Evolutionary conservation across 2,329 filamentous ascomycete species (phyloP).

Genomic region (Fulvia fulva): DNA sequence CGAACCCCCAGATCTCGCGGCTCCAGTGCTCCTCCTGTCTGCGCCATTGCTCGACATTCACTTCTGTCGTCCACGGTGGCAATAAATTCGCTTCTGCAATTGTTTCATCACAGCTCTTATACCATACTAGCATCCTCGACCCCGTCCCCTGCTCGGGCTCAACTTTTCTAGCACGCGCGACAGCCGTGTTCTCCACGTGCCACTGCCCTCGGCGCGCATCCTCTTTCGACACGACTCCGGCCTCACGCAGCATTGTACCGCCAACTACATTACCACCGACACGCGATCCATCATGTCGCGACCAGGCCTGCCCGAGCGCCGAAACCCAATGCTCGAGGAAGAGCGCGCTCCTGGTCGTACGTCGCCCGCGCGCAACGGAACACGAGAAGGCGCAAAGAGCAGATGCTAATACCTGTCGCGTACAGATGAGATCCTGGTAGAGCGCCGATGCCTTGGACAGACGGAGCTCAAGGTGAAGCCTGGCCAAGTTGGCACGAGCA

Average conservation of each 20-base stretch:
- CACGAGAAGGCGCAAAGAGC: constrained; percentile 3
- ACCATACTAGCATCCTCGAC: background rate
- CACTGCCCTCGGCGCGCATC: background rate
- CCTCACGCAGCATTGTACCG: background rate
- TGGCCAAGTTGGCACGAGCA: constrained; percentile 64
- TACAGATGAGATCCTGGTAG: constrained; percentile 58
- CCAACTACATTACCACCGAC: background rate
- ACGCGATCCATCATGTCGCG: constrained; percentile 19
- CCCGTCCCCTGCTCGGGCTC: too few species aligned
- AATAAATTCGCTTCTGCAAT: background rate
- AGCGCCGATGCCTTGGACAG: constrained; percentile 83
- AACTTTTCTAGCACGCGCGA: background rate
- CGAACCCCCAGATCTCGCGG: too few species aligned
- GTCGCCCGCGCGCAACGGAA: constrained; percentile 28
- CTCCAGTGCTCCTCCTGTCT: background rate
- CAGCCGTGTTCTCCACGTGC: background rate
- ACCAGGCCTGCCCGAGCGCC: constrained; percentile 52
- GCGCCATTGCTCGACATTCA: background rate
- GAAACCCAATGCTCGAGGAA: constrained; percentile 62
- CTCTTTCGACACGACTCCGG: background rate
- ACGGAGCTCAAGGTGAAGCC: constrained; percentile 85
- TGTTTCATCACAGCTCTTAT: background rate
- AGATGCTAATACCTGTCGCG: constrained; percentile 14
- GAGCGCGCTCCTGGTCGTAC: constrained; percentile 63
- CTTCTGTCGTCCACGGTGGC: background rate